Evolutionary conservation across 768 basidiomycete species (phyloP), one percentile per base, ranked within the genome.

Genomic region (Russula sp.): DNA sequence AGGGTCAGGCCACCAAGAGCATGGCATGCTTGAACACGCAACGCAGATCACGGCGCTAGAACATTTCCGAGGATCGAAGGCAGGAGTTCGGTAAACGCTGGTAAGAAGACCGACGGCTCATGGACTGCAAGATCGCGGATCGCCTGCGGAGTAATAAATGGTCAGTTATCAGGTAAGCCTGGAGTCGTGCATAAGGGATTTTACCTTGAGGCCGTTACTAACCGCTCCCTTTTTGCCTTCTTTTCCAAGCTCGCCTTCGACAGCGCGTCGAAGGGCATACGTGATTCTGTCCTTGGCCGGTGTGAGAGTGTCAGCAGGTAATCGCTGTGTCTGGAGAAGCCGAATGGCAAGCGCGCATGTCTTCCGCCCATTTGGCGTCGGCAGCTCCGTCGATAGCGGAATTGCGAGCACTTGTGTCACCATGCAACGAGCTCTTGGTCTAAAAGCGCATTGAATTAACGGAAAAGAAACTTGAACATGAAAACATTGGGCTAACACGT

Each of bases 211-310:
- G 22, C 88, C 89, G 72, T 94, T 91, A 42, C 81, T 87, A 1
- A 79, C 81, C 5, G 90, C 84, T 0, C 91, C 91, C 69, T 90
- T 92, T 77, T 93, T 93, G 8, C 91, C 91, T 71, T 94, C 91
- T 71, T 89, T 90, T 6, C 91, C 91, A 13, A 93, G 81, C 65
- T 92, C 88, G 8, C 91, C 91, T 59, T 89, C 87, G 61, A 94
- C 81, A 31, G 87, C 91, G 48, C 91, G 84, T 55, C 84, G 80
- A n/a, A 93, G 70, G 2, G 88, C 88, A 62, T 83, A 84, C 2
- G 86, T 80, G 39, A 93, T 89, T 31, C 86, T 80, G 67, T 85
- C 82, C 7, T 79, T 81, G 7, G 87, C 82, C 6, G 86, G 86
- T 10, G 75, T 68, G 16, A 93, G 77, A 22, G 92, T 80, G 0